A percentile compares a stretch with the other conserved stretches of the same genome.
Conservation (phyloP, 177 flowering plant genomes). For the Tripterygium wilfordii region DNA sequence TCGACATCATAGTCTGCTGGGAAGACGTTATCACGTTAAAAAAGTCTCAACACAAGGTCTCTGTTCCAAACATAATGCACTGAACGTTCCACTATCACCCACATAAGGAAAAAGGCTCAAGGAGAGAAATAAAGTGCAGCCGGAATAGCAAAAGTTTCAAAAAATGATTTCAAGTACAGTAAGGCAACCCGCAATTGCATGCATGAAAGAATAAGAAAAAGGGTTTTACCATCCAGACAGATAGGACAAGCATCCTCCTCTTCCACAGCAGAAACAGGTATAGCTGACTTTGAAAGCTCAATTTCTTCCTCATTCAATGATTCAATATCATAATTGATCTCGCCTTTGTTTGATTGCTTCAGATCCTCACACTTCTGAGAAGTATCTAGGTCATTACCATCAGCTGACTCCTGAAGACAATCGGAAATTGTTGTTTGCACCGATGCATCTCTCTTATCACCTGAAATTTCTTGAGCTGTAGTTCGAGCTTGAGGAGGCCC, state of each 20-base stretch:
- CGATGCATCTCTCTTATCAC: constrained; percentile 19
- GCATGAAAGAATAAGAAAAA: neutral
- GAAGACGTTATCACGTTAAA: no score
- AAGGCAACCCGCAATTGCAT: no score
- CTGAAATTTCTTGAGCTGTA: constrained; percentile 17
- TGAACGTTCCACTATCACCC: no score
- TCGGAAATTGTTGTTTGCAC: constrained; percentile 20
- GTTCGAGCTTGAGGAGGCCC: constrained; percentile 33
- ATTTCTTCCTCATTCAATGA: constrained; percentile 24
- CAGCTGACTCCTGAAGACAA: constrained; percentile 19
- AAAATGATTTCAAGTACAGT: no score
- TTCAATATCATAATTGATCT: constrained; percentile 20
- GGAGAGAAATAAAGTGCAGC: no score
- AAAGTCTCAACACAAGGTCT: no score
- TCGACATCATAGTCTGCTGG: constrained; percentile 57
- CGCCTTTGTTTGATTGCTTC: constrained; percentile 25
- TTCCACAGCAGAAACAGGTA: constrained; percentile 14
- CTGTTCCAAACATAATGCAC: no score
- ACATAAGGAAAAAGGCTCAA: no score
- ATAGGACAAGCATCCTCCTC: constrained; percentile 79
- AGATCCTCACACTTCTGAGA: constrained; percentile 21
- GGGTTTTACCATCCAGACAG: constrained; percentile 59
- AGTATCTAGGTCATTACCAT: constrained; percentile 12
- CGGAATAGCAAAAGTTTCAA: no score
- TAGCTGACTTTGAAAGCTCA: constrained; percentile 31